phyloP scores from a whole-genome alignment of 208 protist species.

The Zelonia costaricensis region DNA sequence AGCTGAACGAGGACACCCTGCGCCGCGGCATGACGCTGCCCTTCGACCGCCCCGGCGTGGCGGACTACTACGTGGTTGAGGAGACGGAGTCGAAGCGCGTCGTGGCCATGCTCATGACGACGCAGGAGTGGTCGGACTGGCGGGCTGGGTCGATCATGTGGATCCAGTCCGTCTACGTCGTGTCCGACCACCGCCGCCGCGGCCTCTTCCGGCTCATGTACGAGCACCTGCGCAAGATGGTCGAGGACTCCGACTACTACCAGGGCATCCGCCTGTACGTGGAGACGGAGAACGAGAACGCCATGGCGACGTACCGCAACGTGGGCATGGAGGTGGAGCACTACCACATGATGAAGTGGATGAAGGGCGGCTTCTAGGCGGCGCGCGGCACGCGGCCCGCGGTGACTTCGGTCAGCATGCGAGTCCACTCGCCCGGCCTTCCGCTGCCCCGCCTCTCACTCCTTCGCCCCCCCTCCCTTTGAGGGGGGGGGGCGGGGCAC shows the following conservation, averaged over 20 bases:
- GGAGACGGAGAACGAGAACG: conserved; percentile 46
- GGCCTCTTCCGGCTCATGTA: conserved; percentile 54
- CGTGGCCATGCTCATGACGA: conserved; percentile 66
- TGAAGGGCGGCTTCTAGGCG: conserved; percentile 49
- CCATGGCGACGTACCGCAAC: conserved; percentile 41
- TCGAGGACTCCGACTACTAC: conserved; percentile 42
- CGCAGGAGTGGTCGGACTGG: conserved; percentile 81
- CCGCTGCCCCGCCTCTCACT: not conserved
- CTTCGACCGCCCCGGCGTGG: conserved; percentile 40
- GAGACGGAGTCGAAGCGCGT: conserved; percentile 27
- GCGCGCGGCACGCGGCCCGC: too few species aligned
- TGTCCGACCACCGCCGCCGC: conserved; percentile 38
- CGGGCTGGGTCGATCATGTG: conserved; percentile 52
- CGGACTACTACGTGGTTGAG: conserved; percentile 53
- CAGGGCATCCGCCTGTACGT: conserved; percentile 65
- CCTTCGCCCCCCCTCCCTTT: not conserved
- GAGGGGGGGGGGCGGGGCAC: too few species aligned
- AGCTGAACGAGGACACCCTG: conserved; percentile 40
- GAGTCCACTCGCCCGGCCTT: too few species aligned
- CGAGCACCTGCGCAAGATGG: conserved; percentile 40
- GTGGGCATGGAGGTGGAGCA: conserved; percentile 69
- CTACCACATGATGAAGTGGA: conserved; percentile 79
- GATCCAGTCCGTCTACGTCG: conserved; percentile 70
- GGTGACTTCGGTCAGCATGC: too few species aligned
- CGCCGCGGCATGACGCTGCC: conserved; percentile 42